These are phyloP conservation scores for Vicia faba DNA, from an alignment of 306 rosid species.

Conservation along the genomic window DNA sequence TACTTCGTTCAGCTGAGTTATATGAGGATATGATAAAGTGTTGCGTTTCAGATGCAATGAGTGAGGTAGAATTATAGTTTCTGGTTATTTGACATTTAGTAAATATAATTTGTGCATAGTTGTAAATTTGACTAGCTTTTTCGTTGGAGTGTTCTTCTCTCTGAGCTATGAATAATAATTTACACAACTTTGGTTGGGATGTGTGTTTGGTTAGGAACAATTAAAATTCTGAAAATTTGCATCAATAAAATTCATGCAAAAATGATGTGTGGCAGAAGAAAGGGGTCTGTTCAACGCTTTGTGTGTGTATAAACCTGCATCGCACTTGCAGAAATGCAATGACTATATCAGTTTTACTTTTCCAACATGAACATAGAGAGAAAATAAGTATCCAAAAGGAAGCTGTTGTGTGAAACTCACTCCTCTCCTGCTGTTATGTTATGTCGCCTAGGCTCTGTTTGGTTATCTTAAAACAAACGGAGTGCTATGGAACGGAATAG, in stretches of 20 bases:
- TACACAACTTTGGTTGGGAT: slow-evolving; percentile 12
- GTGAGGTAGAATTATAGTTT: slow-evolving; percentile 72
- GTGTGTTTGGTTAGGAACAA: background rate
- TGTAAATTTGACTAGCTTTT: slow-evolving; percentile 32
- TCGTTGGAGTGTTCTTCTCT: slow-evolving; percentile 15
- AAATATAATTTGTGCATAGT: slow-evolving; percentile 13
- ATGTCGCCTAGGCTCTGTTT: too few relatives aligned
- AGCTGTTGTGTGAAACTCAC: slow-evolving; percentile 30
- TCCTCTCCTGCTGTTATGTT: background rate
- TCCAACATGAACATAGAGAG: background rate
- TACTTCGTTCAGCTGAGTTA: slow-evolving; percentile 86
- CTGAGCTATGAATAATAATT: slow-evolving; percentile 20
- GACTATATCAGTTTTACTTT: background rate
- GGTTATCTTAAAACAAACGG: too few relatives aligned
- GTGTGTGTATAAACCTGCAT: background rate
- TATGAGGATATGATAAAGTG: slow-evolving; percentile 92
- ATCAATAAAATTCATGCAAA: slow-evolving; percentile 25
- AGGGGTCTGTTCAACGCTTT: slow-evolving; percentile 6
- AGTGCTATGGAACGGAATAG: too few relatives aligned
- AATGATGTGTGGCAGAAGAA: slow-evolving; percentile 2
- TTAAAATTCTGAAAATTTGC: slow-evolving; percentile 14
- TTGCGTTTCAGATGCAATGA: slow-evolving; percentile 98
- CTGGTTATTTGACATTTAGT: slow-evolving; percentile 28
- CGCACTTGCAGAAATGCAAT: background rate
- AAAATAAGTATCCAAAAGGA: slow-evolving; percentile 9